phyloP scores from a whole-genome alignment of 768 basidiomycete species.

The Tephrocybe rancida region DNA sequence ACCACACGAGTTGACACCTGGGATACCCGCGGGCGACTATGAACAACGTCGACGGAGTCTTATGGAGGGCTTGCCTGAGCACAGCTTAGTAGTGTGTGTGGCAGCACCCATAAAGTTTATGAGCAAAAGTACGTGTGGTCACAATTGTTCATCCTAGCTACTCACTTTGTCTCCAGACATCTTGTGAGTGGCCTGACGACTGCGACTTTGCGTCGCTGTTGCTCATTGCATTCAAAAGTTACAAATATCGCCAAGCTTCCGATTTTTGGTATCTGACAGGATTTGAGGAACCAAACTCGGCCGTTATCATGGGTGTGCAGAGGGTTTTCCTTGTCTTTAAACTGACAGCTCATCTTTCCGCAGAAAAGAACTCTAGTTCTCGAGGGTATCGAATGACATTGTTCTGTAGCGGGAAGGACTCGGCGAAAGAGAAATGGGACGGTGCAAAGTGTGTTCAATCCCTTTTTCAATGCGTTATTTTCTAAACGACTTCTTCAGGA shows the following conservation, averaged over 20 bases:
- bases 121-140: conserved; percentile 66
- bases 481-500: conserved; percentile 36
- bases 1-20: conserved; percentile 76
- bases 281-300: conserved; percentile 91
- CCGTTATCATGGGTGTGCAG: conserved; percentile 73
- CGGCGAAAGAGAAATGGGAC: conserved; percentile 87
- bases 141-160: conserved; percentile 9
- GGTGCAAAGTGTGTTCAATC: conserved; percentile 60
- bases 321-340: neutral
- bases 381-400: conserved; percentile 87
- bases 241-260: conserved; percentile 92
- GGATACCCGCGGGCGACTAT: conserved; percentile 79
- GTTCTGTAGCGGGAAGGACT: conserved; percentile 77
- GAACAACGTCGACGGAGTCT: conserved; percentile 66
- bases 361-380: conserved; percentile 71
- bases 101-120: conserved; percentile 86
- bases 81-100: conserved; percentile 73
- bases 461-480: neutral
- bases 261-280: conserved; percentile 98
- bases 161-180: conserved; percentile 48
- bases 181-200: conserved; percentile 58
- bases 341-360: conserved; percentile 1
- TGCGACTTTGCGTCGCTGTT: neutral
- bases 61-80: conserved; percentile 74
- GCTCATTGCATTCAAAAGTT: conserved; percentile 48